These are phyloP conservation scores for Ogataea nonfermentans DNA, from an alignment of 805 yeast species.

Conservation along the genomic window DNA sequence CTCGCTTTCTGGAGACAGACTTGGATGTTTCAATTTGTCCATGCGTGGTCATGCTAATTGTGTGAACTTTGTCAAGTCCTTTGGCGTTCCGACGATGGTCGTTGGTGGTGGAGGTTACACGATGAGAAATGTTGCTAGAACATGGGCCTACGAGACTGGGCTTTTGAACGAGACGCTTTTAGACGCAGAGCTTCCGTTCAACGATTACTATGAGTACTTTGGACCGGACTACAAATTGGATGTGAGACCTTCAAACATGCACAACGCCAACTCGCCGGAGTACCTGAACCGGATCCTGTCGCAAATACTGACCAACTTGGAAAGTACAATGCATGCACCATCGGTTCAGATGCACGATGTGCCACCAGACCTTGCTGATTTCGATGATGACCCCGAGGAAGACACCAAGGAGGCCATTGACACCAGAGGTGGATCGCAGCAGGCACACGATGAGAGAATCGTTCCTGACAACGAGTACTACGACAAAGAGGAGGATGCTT, in stretches of 20 bases:
- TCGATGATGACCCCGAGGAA: slow-evolving; percentile 77
- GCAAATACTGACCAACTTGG: slow-evolving; percentile 73
- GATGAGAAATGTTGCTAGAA: slow-evolving; percentile 91
- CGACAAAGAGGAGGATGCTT: slow-evolving; percentile 55
- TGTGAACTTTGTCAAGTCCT: slow-evolving; percentile 79
- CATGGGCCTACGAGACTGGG: slow-evolving; percentile 95
- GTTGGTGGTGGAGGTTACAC: slow-evolving; percentile 99
- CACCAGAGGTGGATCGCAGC: slow-evolving; percentile 87
- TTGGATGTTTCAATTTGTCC: slow-evolving; percentile 93
- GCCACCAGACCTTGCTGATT: slow-evolving; percentile 85
- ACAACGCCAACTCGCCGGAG: slow-evolving; percentile 91
- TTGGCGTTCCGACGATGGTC: slow-evolving; percentile 87
- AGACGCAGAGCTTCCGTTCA: slow-evolving; percentile 81
- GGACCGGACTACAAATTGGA: slow-evolving; percentile 96
- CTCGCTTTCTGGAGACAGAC: slow-evolving; percentile 89
- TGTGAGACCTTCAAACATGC: slow-evolving; percentile 94
- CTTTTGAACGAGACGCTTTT: slow-evolving; percentile 75
- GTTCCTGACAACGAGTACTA: slow-evolving; percentile 78
- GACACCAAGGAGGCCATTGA: slow-evolving; percentile 78
- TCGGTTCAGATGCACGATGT: slow-evolving; percentile 90
- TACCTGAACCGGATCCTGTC: slow-evolving; percentile 81
- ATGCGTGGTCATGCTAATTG: slow-evolving; percentile 97
- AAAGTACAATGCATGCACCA: slow-evolving; percentile 94
- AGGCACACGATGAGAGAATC: slow-evolving; percentile 72
- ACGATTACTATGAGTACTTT: slow-evolving; percentile 94